Conservation (phyloP, 106 monocot species). For the Iris macrosiphon region DNA sequence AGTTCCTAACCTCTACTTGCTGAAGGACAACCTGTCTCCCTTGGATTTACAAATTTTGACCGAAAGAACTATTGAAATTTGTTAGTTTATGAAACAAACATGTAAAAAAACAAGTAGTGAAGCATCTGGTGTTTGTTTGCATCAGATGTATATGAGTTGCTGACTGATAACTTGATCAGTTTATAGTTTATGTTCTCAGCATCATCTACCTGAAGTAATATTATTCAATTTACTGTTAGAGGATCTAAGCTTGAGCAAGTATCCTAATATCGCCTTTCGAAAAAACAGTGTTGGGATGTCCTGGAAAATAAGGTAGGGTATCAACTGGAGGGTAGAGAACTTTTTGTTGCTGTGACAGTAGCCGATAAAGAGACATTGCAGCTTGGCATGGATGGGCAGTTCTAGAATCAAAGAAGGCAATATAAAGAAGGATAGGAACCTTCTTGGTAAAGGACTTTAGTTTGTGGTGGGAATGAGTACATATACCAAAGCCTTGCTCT, state of each 20-base stretch:
- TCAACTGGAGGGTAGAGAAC: slow-evolving; percentile 60
- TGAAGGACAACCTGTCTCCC: no score
- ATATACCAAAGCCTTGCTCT: slow-evolving; percentile 89
- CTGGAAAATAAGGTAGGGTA: slow-evolving; percentile 73
- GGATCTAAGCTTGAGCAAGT: no score
- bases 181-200: no score
- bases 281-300: slow-evolving; percentile 82
- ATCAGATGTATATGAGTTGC: no score
- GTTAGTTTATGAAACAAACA: no score
- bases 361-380: slow-evolving; percentile 76
- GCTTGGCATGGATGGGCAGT: slow-evolving; percentile 98
- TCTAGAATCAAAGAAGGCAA: slow-evolving; percentile 84
- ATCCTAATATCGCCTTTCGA: no score
- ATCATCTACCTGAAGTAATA: background rate
- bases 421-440: slow-evolving; percentile 66
- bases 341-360: slow-evolving; percentile 84
- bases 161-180: no score
- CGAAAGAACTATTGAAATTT: no score
- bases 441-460: slow-evolving; percentile 73
- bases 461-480: slow-evolving; percentile 87
- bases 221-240: background rate
- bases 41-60: no score
- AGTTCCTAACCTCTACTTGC: no score
- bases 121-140: no score
- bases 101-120: no score